phyloP scores from a whole-genome alignment of 2,329 filamentous ascomycete species.

The Cordyceps javanica region DNA sequence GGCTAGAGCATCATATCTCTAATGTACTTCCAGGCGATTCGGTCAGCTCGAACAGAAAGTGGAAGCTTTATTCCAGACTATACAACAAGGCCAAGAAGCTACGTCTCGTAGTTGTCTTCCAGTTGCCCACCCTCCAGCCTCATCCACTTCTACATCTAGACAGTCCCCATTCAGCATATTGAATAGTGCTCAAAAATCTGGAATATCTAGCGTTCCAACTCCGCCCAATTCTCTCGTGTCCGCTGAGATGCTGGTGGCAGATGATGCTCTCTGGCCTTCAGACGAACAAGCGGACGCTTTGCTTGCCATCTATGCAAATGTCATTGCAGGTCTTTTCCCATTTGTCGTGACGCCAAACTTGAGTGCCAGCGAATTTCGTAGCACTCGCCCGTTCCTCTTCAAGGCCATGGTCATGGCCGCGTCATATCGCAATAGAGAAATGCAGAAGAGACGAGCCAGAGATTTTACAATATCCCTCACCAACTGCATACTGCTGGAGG shows the following conservation, averaged over 20 bases:
- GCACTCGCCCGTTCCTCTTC: conserved; percentile 1
- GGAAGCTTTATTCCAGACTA: not conserved
- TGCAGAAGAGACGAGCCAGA: conserved; percentile 1
- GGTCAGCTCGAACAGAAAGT: conserved; percentile 7
- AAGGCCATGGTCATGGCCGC: conserved; percentile 11
- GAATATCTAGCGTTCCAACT: not conserved
- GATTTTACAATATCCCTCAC: conserved; percentile 7
- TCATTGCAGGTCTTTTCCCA: not conserved
- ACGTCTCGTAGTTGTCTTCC: not conserved
- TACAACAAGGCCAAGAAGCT: not conserved
- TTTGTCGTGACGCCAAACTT: not conserved
- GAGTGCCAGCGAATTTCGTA: not conserved
- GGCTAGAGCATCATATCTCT: not conserved
- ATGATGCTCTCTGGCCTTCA: not conserved
- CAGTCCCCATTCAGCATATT: not conserved
- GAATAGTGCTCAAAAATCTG: not conserved
- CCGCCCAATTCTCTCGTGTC: not conserved
- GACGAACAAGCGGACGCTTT: not conserved
- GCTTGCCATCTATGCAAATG: not conserved
- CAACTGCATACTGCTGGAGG: not conserved
- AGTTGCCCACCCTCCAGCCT: not conserved
- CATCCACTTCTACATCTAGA: not conserved
- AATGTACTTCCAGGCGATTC: not conserved
- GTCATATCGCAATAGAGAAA: not conserved
- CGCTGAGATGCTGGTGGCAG: not conserved